phyloP scores from a whole-genome alignment of 2,329 filamentous ascomycete species.

The Xylaria sp. region DNA sequence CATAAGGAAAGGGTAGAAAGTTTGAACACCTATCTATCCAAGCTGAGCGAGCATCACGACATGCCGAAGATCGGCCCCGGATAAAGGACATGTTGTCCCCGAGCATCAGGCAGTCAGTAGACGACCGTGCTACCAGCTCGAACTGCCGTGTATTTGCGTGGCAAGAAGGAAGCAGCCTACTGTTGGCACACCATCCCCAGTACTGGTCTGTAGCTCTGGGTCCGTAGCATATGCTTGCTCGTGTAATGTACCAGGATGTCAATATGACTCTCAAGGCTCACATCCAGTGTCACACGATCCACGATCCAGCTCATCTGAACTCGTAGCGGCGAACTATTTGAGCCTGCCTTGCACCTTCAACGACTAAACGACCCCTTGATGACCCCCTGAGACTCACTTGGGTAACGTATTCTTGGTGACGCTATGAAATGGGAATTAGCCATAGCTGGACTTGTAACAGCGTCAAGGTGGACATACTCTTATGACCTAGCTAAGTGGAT shows the following conservation, averaged over 20 bases:
- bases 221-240: conserved; percentile 2
- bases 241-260: not conserved
- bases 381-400: not conserved
- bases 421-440: not conserved
- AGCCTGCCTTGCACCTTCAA: not conserved
- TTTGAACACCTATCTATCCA: conserved; percentile 91
- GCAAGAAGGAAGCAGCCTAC: not conserved
- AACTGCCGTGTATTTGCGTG: not conserved
- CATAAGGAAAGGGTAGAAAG: conserved; percentile 98
- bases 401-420: not conserved
- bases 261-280: conserved; percentile 15
- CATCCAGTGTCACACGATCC: not conserved
- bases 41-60: conserved; percentile 95
- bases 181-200: not conserved
- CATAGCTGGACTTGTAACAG: not conserved
- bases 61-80: conserved; percentile 80
- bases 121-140: not conserved
- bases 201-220: not conserved
- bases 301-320: not conserved
- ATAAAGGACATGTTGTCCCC: conserved; percentile 48
- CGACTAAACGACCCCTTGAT: not conserved
- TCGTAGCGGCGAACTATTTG: not conserved
- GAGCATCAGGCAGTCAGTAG: not conserved
- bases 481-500: not conserved
- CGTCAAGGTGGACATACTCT: not conserved